Percentiles rank a stretch among this genome's conserved stretches.
phyloP scores from a whole-genome alignment of 371 early-diverging fungal species.

The Apophysomyces elegans region DNA sequence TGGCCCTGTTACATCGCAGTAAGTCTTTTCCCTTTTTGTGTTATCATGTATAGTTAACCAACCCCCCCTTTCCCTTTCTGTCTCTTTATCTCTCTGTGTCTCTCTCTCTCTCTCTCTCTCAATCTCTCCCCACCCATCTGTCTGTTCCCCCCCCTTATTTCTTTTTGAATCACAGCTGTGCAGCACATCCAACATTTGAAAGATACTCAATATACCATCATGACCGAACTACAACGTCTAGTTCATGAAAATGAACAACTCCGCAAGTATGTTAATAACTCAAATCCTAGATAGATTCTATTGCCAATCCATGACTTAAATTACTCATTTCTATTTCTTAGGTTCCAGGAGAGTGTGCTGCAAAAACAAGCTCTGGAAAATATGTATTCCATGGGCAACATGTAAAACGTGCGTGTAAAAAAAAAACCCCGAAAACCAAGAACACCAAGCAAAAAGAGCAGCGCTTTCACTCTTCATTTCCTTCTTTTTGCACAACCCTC shows the following conservation, averaged over 20 bases:
- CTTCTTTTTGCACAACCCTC: constrained; percentile 3
- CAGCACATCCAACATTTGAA: constrained; percentile 48
- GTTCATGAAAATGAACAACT: constrained; percentile 46
- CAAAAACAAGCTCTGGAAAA: constrained; percentile 52
- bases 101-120: too few relatives aligned
- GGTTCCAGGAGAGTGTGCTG: constrained; percentile 44
- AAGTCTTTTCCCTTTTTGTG: constrained; percentile 18
- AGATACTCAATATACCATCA: constrained; percentile 36
- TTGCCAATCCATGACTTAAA: neutral
- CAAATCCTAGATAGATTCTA: neutral
- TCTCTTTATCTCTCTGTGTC: neutral
- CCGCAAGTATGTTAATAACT: constrained; percentile 35
- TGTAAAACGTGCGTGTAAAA: constrained; percentile 16
- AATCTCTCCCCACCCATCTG: neutral
- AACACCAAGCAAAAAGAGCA: too few relatives aligned
- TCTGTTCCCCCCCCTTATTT: neutral
- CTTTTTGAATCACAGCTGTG: constrained; percentile 26
- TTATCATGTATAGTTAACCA: neutral
- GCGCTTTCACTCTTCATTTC: neutral
- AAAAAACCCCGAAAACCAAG: neutral
- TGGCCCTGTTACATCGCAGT: constrained; percentile 44
- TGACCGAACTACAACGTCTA: constrained; percentile 40
- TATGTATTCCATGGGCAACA: constrained; percentile 40
- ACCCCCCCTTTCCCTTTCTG: too few relatives aligned
- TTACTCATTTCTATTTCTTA: constrained; percentile 5